Evolutionary conservation across 1,284 basidiomycete genomes (phyloP).

Genomic region (Laetiporus sulphureus): DNA sequence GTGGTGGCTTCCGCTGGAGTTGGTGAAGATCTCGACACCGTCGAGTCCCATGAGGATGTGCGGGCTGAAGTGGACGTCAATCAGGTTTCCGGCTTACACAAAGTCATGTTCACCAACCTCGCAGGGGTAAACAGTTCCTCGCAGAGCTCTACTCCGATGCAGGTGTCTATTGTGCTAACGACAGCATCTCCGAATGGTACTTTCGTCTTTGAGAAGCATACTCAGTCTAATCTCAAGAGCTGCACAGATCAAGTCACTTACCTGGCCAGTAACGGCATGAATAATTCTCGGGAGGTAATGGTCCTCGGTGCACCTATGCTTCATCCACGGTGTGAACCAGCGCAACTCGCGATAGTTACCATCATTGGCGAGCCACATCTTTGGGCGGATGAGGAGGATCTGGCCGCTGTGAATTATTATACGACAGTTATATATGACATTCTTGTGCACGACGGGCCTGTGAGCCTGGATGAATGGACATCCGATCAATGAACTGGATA

Average conservation of each 20-base stretch:
- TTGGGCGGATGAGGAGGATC: slow-evolving; percentile 92
- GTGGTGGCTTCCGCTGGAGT: slow-evolving; percentile 96
- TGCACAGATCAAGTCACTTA: slow-evolving; percentile 21
- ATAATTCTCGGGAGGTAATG: slow-evolving; percentile 88
- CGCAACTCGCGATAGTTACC: slow-evolving; percentile 97
- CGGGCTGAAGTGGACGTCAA: slow-evolving; percentile 47
- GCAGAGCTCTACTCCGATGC: slow-evolving; percentile 93
- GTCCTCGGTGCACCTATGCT: slow-evolving; percentile 82
- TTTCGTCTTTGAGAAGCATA: slow-evolving; percentile 43
- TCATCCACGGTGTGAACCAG: slow-evolving; percentile 95
- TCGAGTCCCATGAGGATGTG: slow-evolving; percentile 97
- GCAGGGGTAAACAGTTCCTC: slow-evolving; percentile 97
- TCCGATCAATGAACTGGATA: slow-evolving; percentile 6
- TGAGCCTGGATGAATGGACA: too few species aligned
- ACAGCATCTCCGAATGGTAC: slow-evolving; percentile 97
- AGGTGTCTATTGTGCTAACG: slow-evolving; percentile 89
- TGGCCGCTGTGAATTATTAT: slow-evolving; percentile 82
- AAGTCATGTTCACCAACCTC: slow-evolving; percentile 51
- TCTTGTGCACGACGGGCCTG: slow-evolving; percentile 97
- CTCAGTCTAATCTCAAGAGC: background rate
- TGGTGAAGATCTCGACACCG: slow-evolving; percentile 98
- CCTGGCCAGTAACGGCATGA: slow-evolving; percentile 84
- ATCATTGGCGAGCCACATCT: slow-evolving; percentile 99
- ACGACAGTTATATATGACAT: slow-evolving; percentile 95
- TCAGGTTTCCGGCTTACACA: background rate